Conservation (phyloP, 768 basidiomycete genomes). For the Boletellus sp. region DNA sequence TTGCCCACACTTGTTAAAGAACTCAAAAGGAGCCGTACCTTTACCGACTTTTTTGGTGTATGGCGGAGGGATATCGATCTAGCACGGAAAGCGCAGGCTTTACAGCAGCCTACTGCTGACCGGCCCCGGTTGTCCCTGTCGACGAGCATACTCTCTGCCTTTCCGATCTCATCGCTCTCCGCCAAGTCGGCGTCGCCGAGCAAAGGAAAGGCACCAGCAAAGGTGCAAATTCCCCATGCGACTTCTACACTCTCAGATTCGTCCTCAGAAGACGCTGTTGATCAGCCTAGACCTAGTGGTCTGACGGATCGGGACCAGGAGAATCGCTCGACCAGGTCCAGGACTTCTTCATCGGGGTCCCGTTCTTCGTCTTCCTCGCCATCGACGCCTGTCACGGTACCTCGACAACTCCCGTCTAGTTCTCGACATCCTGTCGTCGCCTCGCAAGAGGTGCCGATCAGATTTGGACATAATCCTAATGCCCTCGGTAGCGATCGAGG, state of each 20-base stretch:
- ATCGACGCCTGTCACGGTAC: slow-evolving; percentile 17
- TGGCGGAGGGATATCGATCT: slow-evolving; percentile 74
- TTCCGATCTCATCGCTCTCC: slow-evolving; percentile 38
- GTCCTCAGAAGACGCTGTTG: slow-evolving; percentile 22
- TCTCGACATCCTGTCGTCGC: slow-evolving; percentile 22
- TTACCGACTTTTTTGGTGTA: slow-evolving; percentile 75
- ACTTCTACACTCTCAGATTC: slow-evolving; percentile 17
- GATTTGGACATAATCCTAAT: slow-evolving; percentile 31
- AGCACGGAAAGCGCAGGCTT: slow-evolving; percentile 36
- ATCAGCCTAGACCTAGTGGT: slow-evolving; percentile 5
- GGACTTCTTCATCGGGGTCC: slow-evolving; percentile 24
- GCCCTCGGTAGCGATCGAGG: slow-evolving; percentile 12
- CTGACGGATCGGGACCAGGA: slow-evolving; percentile 4
- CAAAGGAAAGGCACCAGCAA: slow-evolving; percentile 16
- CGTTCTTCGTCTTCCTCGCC: slow-evolving; percentile 25
- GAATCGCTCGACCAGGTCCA: slow-evolving; percentile 11
- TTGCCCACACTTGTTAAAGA: slow-evolving; percentile 67
- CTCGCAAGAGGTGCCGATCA: slow-evolving; percentile 20
- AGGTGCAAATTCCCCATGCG: background rate
- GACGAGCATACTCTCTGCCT: slow-evolving; percentile 54
- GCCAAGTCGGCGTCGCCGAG: slow-evolving; percentile 1
- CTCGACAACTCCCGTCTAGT: slow-evolving; percentile 15
- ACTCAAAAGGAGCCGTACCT: slow-evolving; percentile 50
- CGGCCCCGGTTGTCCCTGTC: slow-evolving; percentile 44
- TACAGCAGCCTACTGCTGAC: slow-evolving; percentile 17